Base-by-base conservation (phyloP, 306 rosid genomes). In the Crotalaria pallida region DNA sequence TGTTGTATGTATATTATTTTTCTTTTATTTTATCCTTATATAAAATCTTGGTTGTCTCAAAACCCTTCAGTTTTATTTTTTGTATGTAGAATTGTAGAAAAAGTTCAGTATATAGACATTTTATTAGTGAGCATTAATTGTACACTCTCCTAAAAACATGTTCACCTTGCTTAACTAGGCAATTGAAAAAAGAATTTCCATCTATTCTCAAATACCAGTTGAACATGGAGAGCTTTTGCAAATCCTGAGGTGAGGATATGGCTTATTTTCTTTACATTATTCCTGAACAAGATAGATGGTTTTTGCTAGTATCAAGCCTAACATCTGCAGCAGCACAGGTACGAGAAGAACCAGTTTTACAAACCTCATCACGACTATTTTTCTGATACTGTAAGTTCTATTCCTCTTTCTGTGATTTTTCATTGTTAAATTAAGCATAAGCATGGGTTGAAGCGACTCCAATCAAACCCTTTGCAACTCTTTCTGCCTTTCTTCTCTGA, bases 161-260 rank as follows among this genome's bases (percentile, higher is more conserved):
- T 73, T 75, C 48, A 22, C 36, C 72, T 68, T 77, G 77, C 82
- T 73, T 52, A 50, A 59, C 80, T 63, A 94, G 98, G 98, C 97
- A 62, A 94, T 94, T 40, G 99, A 94, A 83, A 94, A 91, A 84
- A 87, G 99, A 70, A 88, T 94, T 74, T 83, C 99, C 53, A 83
- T 94, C 84, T 91, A 82, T 79, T 83, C 99, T 47, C 99, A 94
- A 94, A 47, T 91, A 34, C 99, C 99, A 36, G 10, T 84, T 59
- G 99, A 94, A 83, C 84, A 94, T 75, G 99, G 99, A 58, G 99
- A 94, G 83, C 92, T 85, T 59, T 81, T 94, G 73, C 99, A 94
- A 87, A 88, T 94, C 64, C 77, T 94, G 74, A 94, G 97, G 98
- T 94, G 80, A 77, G 87, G 36, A 69, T 72, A 71, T 69, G 78